Evolutionary conservation across 805 yeast species (phyloP), one percentile per base, ranked within the genome.

Genomic region (Hanseniaspora hatyaiensis): DNA sequence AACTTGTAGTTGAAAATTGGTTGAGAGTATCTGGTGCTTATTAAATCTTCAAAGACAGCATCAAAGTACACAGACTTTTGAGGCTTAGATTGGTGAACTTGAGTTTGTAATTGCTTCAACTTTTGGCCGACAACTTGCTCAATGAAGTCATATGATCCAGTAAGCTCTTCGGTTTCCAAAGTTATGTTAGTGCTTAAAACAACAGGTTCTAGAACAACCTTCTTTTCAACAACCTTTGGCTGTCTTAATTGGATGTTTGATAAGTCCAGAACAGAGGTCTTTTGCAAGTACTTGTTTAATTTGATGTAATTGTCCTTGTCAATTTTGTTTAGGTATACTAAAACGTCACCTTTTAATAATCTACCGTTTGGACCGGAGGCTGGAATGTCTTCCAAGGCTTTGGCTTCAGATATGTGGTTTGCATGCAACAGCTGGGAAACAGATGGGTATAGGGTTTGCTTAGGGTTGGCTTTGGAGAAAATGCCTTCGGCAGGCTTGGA

Each of bases 301-400:
- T 65, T 61, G 16, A 64, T 56, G 20, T 78, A 77, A 6, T 80
- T 65, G 8, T 74, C 77, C 32, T 67, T 56, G 9, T 84, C 64
- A 47, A 88, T 82, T 52, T 73, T 64, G 24, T 97, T 96, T 45
- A 88, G 58, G 59, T 75, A 78, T 0, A 94, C 92, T 54, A 88
- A 70, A 1, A 88, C 89, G 62, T 89, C 98, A 53, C 97, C 97
- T 65, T 82, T 84, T 53, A 89, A 70, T 34, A 89, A 61, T 58
- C 95, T 74, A 8, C 97, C 97, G 49, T 78, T 73, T 24, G 94
- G 94, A 18, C 97, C 98, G 1, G 94, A 72, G 6, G 96, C 94
- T 34, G 74, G 68, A 56, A 89, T 84, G 53, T 80, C 77, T 8
- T 67, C 57, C 18, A 82, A 52, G 2, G 95, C 96, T 22, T 82